Percentiles rank a stretch among this genome's conserved stretches.
Conservation (phyloP, 1,139 yeast genomes). For the Kodamaea alishanica region DNA sequence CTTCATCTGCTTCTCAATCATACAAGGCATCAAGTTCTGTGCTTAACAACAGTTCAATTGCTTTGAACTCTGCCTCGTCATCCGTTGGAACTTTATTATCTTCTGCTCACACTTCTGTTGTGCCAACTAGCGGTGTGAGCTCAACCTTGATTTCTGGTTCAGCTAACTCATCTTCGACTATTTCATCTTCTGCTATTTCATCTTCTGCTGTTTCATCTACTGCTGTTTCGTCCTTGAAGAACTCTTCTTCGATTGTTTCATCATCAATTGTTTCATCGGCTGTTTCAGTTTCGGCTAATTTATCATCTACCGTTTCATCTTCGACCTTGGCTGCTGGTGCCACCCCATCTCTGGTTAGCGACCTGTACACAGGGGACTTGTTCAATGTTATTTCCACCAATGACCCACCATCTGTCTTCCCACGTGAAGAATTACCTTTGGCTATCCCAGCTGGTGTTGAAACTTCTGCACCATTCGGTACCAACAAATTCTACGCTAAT, state of each 20-base stretch:
- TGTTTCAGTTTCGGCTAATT: background rate
- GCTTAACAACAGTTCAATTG: background rate
- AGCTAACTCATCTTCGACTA: constrained; percentile 1
- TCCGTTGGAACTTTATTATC: background rate
- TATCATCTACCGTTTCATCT: background rate
- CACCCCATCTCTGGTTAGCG: constrained; percentile 4
- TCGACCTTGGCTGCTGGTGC: constrained; percentile 4
- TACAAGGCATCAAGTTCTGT: background rate
- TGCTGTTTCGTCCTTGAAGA: background rate
- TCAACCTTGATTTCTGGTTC: background rate
- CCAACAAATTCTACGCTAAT: constrained; percentile 85
- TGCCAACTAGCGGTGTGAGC: background rate
- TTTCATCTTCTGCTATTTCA: constrained; percentile 1
- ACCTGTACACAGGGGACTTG: constrained; percentile 21
- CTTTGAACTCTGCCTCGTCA: background rate
- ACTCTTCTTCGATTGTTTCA: constrained; percentile 1
- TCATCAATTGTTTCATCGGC: background rate
- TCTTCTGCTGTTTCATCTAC: constrained; percentile 1
- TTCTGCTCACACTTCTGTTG: background rate
- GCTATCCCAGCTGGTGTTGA: constrained; percentile 46
- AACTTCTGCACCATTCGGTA: constrained; percentile 53
- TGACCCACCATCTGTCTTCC: constrained; percentile 49
- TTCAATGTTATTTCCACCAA: constrained; percentile 48
- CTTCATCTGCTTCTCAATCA: constrained; percentile 1
- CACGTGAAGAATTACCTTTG: constrained; percentile 49